Evolutionary conservation across 176 grass and related monocot species (phyloP).

Genomic region (Musa schizocarpa): DNA sequence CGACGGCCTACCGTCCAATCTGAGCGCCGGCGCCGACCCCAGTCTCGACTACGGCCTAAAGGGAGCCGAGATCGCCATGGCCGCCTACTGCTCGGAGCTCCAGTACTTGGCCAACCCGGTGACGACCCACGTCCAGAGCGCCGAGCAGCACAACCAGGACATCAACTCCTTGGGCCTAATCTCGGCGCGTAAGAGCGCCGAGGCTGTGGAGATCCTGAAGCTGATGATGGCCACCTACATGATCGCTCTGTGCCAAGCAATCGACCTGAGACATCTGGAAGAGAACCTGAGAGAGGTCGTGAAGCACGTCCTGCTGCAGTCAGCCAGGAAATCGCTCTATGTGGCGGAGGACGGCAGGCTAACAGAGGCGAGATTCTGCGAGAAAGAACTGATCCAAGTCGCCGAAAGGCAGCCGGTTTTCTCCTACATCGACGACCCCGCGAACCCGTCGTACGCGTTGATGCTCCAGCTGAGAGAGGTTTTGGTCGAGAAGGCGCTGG

Average conservation of each 20-base stretch:
- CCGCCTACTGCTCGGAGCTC: conserved; percentile 18
- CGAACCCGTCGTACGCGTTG: conserved; percentile 5
- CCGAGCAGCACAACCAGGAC: neutral
- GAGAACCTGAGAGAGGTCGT: conserved; percentile 1
- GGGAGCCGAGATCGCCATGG: neutral
- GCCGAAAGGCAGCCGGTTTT: conserved; percentile 7
- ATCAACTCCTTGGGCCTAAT: conserved; percentile 16
- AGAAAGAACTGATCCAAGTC: conserved; percentile 10
- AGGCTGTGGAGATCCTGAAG: conserved; percentile 5
- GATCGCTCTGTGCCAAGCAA: conserved; percentile 12
- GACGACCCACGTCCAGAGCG: neutral
- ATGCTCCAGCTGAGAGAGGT: conserved; percentile 17
- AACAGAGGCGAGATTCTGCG: conserved; percentile 10
- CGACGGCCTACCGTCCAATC: conserved; percentile 11
- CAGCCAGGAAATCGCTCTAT: conserved; percentile 6
- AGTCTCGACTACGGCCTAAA: conserved; percentile 14
- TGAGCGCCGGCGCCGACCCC: conserved; percentile 7
- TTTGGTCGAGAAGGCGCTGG: conserved; percentile 12
- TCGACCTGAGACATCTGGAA: conserved; percentile 7
- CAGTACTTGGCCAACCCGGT: conserved; percentile 20
- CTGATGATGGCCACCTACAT: conserved; percentile 20
- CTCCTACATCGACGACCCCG: conserved; percentile 15
- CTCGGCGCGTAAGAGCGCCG: conserved; percentile 15
- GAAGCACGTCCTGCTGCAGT: conserved; percentile 3
- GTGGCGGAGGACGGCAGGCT: neutral